Evolutionary conservation across 805 yeast species (phyloP).

Genomic region (Wickerhamiella alocasiicola): DNA sequence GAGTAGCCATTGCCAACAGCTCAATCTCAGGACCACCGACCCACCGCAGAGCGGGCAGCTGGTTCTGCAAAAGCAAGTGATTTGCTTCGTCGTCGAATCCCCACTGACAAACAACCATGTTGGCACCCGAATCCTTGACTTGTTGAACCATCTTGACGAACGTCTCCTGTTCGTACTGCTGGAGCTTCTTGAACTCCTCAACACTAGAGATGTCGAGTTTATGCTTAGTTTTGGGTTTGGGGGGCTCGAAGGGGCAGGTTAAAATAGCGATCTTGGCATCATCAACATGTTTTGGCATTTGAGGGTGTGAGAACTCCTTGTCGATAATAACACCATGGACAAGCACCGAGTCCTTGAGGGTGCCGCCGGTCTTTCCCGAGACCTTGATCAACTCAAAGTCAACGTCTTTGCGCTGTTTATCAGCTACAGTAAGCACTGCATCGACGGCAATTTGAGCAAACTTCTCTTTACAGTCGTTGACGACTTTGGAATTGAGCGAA

Average conservation of each 20-base stretch:
- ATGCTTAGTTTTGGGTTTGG: conserved; percentile 98
- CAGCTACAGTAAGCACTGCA: conserved; percentile 85
- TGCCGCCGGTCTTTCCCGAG: conserved; percentile 92
- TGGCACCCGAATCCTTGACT: conserved; percentile 86
- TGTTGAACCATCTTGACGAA: conserved; percentile 79
- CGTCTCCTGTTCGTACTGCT: conserved; percentile 81
- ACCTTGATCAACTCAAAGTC: conserved; percentile 93
- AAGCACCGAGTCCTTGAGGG: conserved; percentile 70
- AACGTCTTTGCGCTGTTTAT: conserved; percentile 82
- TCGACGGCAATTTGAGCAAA: conserved; percentile 97
- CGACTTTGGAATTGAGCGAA: conserved; percentile 89
- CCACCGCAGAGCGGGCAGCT: conserved; percentile 96
- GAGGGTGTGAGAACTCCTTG: conserved; percentile 96
- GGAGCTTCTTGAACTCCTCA: conserved; percentile 84
- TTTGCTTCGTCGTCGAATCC: conserved; percentile 99
- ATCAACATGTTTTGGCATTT: conserved; percentile 74
- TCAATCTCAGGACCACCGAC: conserved; percentile 97
- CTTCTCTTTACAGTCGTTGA: conserved; percentile 82
- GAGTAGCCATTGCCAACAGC: conserved; percentile 91
- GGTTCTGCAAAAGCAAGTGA: conserved; percentile 75
- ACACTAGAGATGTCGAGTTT: conserved; percentile 87
- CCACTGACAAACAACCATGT: conserved; percentile 97
- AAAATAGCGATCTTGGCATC: conserved; percentile 86
- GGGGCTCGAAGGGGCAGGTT: conserved; percentile 99
- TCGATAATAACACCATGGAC: conserved; percentile 89